phyloP scores from a whole-genome alignment of 345 rosid genomes.

The Citrus mangshanensis region DNA sequence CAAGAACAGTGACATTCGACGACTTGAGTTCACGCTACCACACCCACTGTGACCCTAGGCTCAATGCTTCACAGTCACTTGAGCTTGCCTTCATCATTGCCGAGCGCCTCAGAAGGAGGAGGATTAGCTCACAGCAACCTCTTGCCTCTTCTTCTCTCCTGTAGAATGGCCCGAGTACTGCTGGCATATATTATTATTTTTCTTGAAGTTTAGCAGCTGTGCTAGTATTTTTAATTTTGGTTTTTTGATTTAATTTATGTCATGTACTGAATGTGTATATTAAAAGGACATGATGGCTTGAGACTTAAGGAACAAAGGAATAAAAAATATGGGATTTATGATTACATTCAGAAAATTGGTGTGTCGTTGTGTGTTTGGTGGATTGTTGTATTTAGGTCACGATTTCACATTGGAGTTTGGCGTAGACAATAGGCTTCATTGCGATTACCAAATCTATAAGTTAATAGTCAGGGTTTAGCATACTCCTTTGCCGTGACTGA shows the following conservation, averaged over 20 bases:
- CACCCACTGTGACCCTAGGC: slow-evolving; percentile 66
- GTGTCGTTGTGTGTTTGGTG: not conserved
- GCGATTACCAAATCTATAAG: too few relatives aligned
- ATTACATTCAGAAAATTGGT: not conserved
- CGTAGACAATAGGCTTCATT: not conserved
- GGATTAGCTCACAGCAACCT: slow-evolving; percentile 46
- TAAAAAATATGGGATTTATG: slow-evolving; percentile 1
- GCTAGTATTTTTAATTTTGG: not conserved
- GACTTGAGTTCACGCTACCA: slow-evolving; percentile 70
- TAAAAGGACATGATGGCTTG: slow-evolving; percentile 7
- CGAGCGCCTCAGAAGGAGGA: slow-evolving; percentile 66
- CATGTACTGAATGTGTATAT: slow-evolving; percentile 24
- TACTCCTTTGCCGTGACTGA: too few relatives aligned
- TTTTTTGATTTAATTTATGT: slow-evolving; percentile 20
- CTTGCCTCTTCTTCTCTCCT: slow-evolving; percentile 18
- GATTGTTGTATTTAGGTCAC: not conserved
- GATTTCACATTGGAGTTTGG: not conserved
- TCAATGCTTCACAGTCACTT: slow-evolving; percentile 68
- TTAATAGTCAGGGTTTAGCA: too few relatives aligned
- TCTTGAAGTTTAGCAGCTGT: slow-evolving; percentile 5
- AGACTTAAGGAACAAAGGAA: slow-evolving; percentile 2
- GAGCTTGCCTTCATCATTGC: slow-evolving; percentile 71
- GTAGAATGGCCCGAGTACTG: slow-evolving; percentile 17
- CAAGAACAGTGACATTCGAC: slow-evolving; percentile 63
- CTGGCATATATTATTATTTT: not conserved